A percentile compares a stretch with the other conserved stretches of the same genome.
Conservation (phyloP, 176 grass and related monocot species). For the Saccharum officinarum region DNA sequence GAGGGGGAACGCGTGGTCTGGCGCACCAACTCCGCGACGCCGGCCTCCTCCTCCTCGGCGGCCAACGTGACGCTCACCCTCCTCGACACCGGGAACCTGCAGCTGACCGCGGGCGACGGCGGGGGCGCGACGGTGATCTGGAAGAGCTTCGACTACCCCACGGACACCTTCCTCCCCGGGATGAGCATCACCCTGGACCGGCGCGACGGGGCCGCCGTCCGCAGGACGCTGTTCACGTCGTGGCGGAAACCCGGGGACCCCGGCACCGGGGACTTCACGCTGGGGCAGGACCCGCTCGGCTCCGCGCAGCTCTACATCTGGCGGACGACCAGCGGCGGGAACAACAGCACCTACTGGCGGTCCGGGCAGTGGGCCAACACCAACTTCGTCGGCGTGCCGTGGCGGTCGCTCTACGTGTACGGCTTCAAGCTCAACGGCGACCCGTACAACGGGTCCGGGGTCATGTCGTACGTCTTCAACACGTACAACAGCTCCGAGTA, state of each 20-base stretch:
- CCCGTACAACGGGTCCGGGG: neutral
- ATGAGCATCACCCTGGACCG: slow-evolving; percentile 51
- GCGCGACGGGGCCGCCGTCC: neutral
- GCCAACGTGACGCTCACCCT: slow-evolving; percentile 32
- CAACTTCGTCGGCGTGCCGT: slow-evolving; percentile 48
- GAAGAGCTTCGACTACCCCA: slow-evolving; percentile 59
- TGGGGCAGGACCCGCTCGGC: slow-evolving; percentile 53
- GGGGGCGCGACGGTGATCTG: neutral
- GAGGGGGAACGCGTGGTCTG: slow-evolving; percentile 31
- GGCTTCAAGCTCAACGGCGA: slow-evolving; percentile 51
- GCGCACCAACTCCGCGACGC: slow-evolving; percentile 17
- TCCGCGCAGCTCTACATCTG: slow-evolving; percentile 77
- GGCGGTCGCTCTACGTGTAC: slow-evolving; percentile 46
- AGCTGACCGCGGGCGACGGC: slow-evolving; percentile 4
- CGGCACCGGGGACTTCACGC: slow-evolving; percentile 48
- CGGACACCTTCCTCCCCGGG: slow-evolving; percentile 72
- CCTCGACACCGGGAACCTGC: slow-evolving; percentile 41
- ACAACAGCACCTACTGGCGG: slow-evolving; percentile 30
- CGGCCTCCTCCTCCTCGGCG: neutral
- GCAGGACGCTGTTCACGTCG: slow-evolving; percentile 52
- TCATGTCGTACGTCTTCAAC: slow-evolving; percentile 39
- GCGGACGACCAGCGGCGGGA: neutral
- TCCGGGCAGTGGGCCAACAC: slow-evolving; percentile 49
- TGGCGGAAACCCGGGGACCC: slow-evolving; percentile 60
- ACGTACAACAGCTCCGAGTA: slow-evolving; percentile 30